These are phyloP conservation scores for Steccherinum ochraceum DNA, from an alignment of 768 basidiomycete species.

Conservation along the genomic window DNA sequence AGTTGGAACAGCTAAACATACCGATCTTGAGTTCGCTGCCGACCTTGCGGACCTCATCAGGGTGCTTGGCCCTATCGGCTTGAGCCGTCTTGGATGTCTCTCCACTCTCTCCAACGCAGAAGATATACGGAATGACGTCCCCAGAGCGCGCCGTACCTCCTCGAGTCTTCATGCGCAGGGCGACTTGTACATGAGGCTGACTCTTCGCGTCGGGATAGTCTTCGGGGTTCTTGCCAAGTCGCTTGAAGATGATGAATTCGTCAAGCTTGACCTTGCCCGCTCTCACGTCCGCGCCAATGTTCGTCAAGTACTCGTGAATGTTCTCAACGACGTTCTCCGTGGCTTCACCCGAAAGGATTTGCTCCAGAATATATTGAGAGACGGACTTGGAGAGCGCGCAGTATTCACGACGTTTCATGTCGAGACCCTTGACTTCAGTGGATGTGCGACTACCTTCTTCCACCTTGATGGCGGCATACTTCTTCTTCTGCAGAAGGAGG, in stretches of 20 bases:
- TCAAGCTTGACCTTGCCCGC: slow-evolving; percentile 77
- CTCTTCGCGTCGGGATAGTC: slow-evolving; percentile 95
- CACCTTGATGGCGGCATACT: slow-evolving; percentile 96
- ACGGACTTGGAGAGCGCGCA: slow-evolving; percentile 86
- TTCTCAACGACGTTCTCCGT: slow-evolving; percentile 86
- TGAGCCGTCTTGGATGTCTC: slow-evolving; percentile 68
- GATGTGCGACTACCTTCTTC: slow-evolving; percentile 74
- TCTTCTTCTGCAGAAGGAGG: slow-evolving; percentile 95
- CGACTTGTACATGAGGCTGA: slow-evolving; percentile 97
- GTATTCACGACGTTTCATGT: slow-evolving; percentile 99
- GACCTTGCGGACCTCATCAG: slow-evolving; percentile 80
- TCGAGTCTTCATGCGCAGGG: slow-evolving; percentile 79
- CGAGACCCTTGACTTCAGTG: slow-evolving; percentile 92
- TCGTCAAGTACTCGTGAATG: slow-evolving; percentile 86
- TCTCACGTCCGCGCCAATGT: slow-evolving; percentile 72
- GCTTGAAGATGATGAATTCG: slow-evolving; percentile 93
- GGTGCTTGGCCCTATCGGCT: slow-evolving; percentile 89
- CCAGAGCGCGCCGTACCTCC: slow-evolving; percentile 77
- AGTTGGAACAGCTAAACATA: slow-evolving; percentile 23
- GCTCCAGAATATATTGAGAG: slow-evolving; percentile 86
- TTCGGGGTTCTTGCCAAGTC: slow-evolving; percentile 92
- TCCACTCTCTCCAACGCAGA: slow-evolving; percentile 75
- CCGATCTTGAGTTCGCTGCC: slow-evolving; percentile 68
- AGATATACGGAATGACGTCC: slow-evolving; percentile 94
- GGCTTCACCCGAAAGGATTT: slow-evolving; percentile 85